A percentile compares a stretch with the other conserved stretches of the same genome.
phyloP scores from a whole-genome alignment of 1,139 yeast species.

The Candida buenavistaensis region DNA sequence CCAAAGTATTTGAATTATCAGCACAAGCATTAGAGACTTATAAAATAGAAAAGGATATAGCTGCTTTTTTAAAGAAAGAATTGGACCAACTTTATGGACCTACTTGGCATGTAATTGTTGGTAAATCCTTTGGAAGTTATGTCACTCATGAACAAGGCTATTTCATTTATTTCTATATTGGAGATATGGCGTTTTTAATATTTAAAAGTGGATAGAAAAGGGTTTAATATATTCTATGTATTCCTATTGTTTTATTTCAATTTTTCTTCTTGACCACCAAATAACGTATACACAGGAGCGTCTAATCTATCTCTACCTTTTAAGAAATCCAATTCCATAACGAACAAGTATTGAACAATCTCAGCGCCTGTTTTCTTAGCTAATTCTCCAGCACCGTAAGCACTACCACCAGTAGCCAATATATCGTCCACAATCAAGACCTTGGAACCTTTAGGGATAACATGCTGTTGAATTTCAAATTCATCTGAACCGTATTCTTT shows the following conservation, averaged over 20 bases:
- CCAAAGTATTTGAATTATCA: conserved; percentile 59
- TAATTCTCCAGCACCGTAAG: conserved; percentile 88
- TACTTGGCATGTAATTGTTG: conserved; percentile 96
- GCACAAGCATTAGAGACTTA: conserved; percentile 45
- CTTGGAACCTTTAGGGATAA: conserved; percentile 76
- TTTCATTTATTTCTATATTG: conserved; percentile 83
- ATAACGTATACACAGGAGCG: conserved; percentile 83
- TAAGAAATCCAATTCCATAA: conserved; percentile 92
- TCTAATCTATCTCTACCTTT: conserved; percentile 87
- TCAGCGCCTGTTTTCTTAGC: conserved; percentile 65
- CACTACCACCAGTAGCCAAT: conserved; percentile 98
- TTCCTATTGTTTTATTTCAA: conserved; percentile 9
- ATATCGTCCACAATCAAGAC: conserved; percentile 92
- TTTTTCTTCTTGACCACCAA: conserved; percentile 76
- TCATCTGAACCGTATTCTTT: conserved; percentile 93
- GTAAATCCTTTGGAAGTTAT: conserved; percentile 88
- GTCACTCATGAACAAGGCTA: conserved; percentile 89
- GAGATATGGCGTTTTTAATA: conserved; percentile 73
- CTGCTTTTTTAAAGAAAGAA: conserved; percentile 78
- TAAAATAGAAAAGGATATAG: conserved; percentile 69
- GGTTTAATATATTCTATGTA: too few relatives aligned
- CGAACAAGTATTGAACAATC: conserved; percentile 78
- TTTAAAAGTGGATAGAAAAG: conserved; percentile 64
- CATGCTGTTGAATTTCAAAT: conserved; percentile 84
- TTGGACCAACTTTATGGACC: conserved; percentile 63